phyloP scores from a whole-genome alignment of 306 rosid species.

The Senna siamea region DNA sequence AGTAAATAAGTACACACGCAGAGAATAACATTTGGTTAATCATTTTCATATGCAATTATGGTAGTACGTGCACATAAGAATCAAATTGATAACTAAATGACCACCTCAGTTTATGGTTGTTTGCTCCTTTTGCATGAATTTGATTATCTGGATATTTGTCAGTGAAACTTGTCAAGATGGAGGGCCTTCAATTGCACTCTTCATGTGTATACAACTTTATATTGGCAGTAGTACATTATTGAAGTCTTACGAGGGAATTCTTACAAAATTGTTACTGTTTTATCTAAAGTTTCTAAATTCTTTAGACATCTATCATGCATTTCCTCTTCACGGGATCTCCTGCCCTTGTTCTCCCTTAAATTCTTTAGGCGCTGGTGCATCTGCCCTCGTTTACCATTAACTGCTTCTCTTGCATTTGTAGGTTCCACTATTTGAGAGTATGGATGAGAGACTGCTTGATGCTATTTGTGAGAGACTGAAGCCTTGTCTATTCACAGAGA shows the following conservation, averaged over 20 bases:
- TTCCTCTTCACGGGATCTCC: too few relatives aligned
- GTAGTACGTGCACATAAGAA: neutral
- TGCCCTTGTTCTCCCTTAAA: conserved; percentile 14
- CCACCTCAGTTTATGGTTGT: conserved; percentile 5
- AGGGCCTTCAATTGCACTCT: too few relatives aligned
- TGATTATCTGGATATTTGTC: conserved; percentile 24
- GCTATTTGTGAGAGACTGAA: conserved; percentile 93
- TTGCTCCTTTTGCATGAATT: conserved; percentile 32
- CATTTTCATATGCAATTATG: conserved; percentile 17
- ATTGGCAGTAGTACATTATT: neutral
- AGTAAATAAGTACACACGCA: neutral
- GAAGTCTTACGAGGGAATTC: too few relatives aligned
- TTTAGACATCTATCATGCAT: conserved; percentile 15
- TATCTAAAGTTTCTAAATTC: conserved; percentile 1
- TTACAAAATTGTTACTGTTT: neutral
- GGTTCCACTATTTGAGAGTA: conserved; percentile 87
- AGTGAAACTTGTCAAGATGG: too few relatives aligned
- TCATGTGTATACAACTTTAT: neutral
- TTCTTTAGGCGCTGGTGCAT: conserved; percentile 2
- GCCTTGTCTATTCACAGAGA: conserved; percentile 76
- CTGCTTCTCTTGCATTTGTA: conserved; percentile 41
- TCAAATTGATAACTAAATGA: conserved; percentile 1
- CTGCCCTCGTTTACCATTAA: conserved; percentile 26
- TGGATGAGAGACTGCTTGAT: conserved; percentile 92
- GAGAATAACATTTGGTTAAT: conserved; percentile 1